These are phyloP conservation scores for Ceratobasidium theobromae DNA, from an alignment of 1,284 basidiomycete genomes.

Conservation along the genomic window DNA sequence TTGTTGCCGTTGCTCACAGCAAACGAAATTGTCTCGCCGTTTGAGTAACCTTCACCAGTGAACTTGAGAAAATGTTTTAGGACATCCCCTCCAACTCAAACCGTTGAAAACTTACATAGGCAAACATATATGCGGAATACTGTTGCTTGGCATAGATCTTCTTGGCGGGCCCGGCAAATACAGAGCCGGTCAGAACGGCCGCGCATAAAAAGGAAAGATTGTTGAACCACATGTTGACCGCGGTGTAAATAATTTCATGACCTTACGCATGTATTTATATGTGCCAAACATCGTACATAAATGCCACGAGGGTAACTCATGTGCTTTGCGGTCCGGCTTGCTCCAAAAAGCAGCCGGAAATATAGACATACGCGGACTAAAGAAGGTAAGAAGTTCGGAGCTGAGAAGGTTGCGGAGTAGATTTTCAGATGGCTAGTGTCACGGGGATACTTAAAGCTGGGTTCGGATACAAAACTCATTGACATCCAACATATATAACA, in stretches of 20 bases:
- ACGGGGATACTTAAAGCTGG: not conserved
- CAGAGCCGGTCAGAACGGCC: not conserved
- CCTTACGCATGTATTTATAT: not conserved
- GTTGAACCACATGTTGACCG: not conserved
- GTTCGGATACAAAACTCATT: not conserved
- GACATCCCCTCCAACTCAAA: not conserved
- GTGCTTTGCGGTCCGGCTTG: not conserved
- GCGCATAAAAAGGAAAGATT: not conserved
- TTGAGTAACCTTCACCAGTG: slow-evolving; percentile 25
- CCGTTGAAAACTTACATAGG: not conserved
- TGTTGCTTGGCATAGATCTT: not conserved
- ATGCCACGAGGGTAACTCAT: not conserved
- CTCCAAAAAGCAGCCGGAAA: not conserved
- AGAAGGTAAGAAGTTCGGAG: not conserved
- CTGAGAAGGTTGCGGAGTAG: not conserved
- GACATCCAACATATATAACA: not conserved
- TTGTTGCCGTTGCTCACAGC: slow-evolving; percentile 29
- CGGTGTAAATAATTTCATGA: not conserved
- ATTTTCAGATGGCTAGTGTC: not conserved
- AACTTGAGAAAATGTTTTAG: not conserved
- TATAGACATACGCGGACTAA: not conserved
- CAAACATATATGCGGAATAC: slow-evolving; percentile 29
- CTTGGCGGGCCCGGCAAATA: not conserved
- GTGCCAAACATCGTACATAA: not conserved
- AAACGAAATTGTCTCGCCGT: slow-evolving; percentile 26